Conservation (phyloP, 371 early-diverging fungal species). For the Circinella minor region DNA sequence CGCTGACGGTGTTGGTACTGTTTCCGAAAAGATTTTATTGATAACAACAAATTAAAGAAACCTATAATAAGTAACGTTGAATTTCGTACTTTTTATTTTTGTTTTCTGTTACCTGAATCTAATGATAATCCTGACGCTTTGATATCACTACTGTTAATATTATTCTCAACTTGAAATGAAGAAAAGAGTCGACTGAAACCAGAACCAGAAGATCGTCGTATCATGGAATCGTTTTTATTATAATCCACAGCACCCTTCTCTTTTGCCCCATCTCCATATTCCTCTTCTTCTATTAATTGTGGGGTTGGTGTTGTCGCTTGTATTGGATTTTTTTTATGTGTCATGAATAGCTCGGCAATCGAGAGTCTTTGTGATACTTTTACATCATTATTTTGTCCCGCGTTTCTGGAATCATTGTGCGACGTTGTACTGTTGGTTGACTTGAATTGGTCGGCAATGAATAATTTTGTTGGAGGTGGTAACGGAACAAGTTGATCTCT, state of each 20-base stretch:
- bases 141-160: background rate
- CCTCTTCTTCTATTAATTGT: background rate
- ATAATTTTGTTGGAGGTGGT: background rate
- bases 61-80: too few species aligned
- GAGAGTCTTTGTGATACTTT: constrained; percentile 10
- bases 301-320: background rate
- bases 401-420: background rate
- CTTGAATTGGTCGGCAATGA: constrained; percentile 2
- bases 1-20: background rate
- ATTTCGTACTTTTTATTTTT: background rate
- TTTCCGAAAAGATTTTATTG: too few species aligned
- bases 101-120: background rate
- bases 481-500: too few species aligned
- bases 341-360: constrained; percentile 28
- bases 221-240: background rate
- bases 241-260: background rate
- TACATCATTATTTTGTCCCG: background rate
- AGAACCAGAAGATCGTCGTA: background rate
- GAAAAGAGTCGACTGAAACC: background rate
- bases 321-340: background rate
- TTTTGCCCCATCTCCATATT: background rate
- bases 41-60: too few species aligned
- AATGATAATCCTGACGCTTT: background rate
- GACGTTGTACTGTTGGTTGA: background rate
- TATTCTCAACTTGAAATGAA: background rate